A percentile compares a stretch with the other conserved stretches of the same genome.
phyloP scores from a whole-genome alignment of 2,329 filamentous ascomycete genomes.

The Aspergillus floridensis region DNA sequence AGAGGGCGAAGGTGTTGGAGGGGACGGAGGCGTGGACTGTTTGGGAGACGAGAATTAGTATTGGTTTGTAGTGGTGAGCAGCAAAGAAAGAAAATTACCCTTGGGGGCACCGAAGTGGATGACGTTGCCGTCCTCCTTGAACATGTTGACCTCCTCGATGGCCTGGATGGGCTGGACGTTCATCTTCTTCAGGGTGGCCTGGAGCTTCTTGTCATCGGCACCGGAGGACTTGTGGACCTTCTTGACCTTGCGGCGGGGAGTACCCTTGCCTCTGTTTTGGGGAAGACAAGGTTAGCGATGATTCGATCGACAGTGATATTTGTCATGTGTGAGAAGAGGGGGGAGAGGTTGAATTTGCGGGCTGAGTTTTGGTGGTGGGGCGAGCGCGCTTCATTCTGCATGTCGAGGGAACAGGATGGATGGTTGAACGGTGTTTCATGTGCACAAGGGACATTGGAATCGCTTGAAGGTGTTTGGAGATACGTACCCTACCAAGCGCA shows the following conservation, averaged over 20 bases:
- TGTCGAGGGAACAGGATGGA: background rate
- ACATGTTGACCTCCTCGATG: slow-evolving; percentile 99
- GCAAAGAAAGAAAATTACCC: slow-evolving; percentile 61
- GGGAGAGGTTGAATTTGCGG: background rate
- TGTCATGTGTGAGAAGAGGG: background rate
- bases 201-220: slow-evolving; percentile 99
- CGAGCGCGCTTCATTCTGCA: background rate
- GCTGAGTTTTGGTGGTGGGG: background rate
- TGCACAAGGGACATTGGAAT: background rate
- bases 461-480: background rate
- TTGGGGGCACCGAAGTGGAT: slow-evolving; percentile 98
- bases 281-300: background rate
- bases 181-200: slow-evolving; percentile 96
- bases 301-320: no score
- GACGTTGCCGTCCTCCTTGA: slow-evolving; percentile 99
- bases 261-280: slow-evolving; percentile 83
- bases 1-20: slow-evolving; percentile 99
- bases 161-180: slow-evolving; percentile 99
- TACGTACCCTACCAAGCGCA: slow-evolving; percentile 13
- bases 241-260: slow-evolving; percentile 96
- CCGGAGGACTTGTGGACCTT: slow-evolving; percentile 89
- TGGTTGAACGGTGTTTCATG: no score
- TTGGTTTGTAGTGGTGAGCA: background rate
- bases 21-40: slow-evolving; percentile 94
- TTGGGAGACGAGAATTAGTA: background rate